A percentile compares a stretch with the other conserved stretches of the same genome.
Conservation (phyloP, 1,284 basidiomycete genomes). For the Cryptococcus hybrid region DNA sequence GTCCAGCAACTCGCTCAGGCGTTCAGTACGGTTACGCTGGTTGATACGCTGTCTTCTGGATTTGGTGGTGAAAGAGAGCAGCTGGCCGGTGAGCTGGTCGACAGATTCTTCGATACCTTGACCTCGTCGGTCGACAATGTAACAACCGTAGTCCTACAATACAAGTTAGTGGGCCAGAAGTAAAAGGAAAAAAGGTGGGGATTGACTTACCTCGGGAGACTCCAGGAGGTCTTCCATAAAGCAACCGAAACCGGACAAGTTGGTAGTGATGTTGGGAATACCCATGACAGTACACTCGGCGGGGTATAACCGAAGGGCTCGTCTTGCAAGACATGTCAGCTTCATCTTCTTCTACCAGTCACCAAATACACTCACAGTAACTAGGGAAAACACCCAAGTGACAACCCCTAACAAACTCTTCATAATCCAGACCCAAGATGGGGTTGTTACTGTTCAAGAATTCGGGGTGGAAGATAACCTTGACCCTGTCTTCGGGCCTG, state of each 20-base stretch:
- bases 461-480: conserved; percentile 98
- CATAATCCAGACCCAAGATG: conserved; percentile 94
- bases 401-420: conserved; percentile 97
- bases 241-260: conserved; percentile 95
- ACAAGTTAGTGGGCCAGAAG: conserved; percentile 28
- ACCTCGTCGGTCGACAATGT: conserved; percentile 90
- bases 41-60: conserved; percentile 96
- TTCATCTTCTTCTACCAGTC: conserved; percentile 38
- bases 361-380: conserved; percentile 58
- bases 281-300: conserved; percentile 78
- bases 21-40: conserved; percentile 95
- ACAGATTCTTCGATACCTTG: conserved; percentile 91
- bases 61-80: conserved; percentile 80
- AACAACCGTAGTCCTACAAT: conserved; percentile 65
- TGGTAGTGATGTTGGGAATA: conserved; percentile 94
- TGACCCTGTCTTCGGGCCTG: conserved; percentile 75
- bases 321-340: conserved; percentile 23
- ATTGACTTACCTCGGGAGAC: conserved; percentile 55
- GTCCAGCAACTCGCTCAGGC: conserved; percentile 86
- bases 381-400: conserved; percentile 97
- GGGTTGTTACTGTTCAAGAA: conserved; percentile 98
- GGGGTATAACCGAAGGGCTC: conserved; percentile 55
- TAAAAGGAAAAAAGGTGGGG: conserved; percentile 22
- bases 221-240: conserved; percentile 99
- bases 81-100: conserved; percentile 61